Evolutionary conservation across 208 protist genomes (phyloP), one percentile per base, ranked within the genome.

Genomic region (Trypanosoma cruzi): DNA sequence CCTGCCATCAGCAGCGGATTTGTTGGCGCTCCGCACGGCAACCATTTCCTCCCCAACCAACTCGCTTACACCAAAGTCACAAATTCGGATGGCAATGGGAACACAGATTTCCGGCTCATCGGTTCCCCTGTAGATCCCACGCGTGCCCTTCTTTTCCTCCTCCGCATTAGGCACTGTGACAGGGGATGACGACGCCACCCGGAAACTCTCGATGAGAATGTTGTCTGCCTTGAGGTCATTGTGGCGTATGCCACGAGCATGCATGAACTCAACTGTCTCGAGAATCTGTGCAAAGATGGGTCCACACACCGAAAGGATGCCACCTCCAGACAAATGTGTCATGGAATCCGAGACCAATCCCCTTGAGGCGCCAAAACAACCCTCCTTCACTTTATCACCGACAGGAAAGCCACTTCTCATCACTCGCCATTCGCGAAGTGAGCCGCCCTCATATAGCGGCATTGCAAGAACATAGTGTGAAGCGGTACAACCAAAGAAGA

Each of bases 41-140:
- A 85, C 75, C 71, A 85, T 82, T 46, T 88, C 86, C 54, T 88
- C 80, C 29, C 74, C 80, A 57, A 81, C 81, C 18, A 77, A 81
- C 56, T 95, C 89, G 64, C 86, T 90, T 32, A 81, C 82, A 55
- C 89, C 89, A 70, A 95, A 92, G 77, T 95, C 89, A 62, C 84
- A 82, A 8, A 95, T 50, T 14, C 86, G 76, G 49, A 95, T 73
- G 26, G 68, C 63, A 44, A 57, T 54, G 16, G 87, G 86, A 63
- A 92, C 44, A 26, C 60, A 28, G 0, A 57, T 58, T 5, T 74
- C 42, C 8, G 18, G 46, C 26, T 68, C 53, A 11, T 31, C 24
- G 24, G 48, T 4, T 46, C 24, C 14, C 0, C 32, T 13, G 8
- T 56, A 3, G 37, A 8, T 6, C 42, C 44, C n/a, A 55, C 13